Evolutionary conservation across 2,329 filamentous ascomycete genomes (phyloP).

Genomic region (Sphaerulina musiva): DNA sequence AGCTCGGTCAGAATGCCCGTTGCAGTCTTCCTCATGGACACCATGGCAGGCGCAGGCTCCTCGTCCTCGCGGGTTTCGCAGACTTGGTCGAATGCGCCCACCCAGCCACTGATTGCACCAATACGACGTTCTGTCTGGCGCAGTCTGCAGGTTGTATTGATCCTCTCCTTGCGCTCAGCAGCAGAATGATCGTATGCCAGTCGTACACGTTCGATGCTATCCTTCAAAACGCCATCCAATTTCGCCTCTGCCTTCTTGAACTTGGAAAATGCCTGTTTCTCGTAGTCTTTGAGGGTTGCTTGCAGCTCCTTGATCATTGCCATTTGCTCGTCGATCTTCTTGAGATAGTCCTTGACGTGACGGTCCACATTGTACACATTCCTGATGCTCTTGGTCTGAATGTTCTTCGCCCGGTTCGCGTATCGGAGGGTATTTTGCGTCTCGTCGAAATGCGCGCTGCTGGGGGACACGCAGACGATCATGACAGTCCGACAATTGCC

Average conservation of each 20-base stretch:
- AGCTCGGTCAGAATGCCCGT: constrained; percentile 83
- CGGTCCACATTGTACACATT: constrained; percentile 99
- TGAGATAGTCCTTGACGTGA: constrained; percentile 97
- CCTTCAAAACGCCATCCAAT: constrained; percentile 65
- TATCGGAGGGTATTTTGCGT: constrained; percentile 97
- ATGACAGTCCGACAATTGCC: constrained; percentile 99
- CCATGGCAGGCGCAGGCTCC: constrained; percentile 58
- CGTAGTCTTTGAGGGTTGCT: constrained; percentile 83
- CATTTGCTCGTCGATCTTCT: constrained; percentile 99
- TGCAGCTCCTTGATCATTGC: constrained; percentile 93
- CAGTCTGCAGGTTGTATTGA: constrained; percentile 72
- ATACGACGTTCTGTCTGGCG: constrained; percentile 80
- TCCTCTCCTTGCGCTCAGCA: constrained; percentile 69
- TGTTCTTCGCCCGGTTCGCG: constrained; percentile 96
- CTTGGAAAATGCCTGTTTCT: constrained; percentile 73
- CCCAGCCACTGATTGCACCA: constrained; percentile 80
- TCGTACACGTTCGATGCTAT: constrained; percentile 73
- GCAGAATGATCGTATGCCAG: constrained; percentile 75
- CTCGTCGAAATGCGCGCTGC: constrained; percentile 94
- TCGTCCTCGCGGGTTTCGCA: constrained; percentile 66
- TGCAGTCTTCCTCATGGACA: constrained; percentile 77
- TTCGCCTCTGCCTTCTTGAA: constrained; percentile 88
- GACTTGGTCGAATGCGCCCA: constrained; percentile 79
- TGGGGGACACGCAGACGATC: constrained; percentile 97
- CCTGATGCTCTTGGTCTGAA: constrained; percentile 97